A percentile compares a stretch with the other conserved stretches of the same genome.
Evolutionary conservation across 805 yeast genomes (phyloP).

Genomic region (Yarrowia sp.): DNA sequence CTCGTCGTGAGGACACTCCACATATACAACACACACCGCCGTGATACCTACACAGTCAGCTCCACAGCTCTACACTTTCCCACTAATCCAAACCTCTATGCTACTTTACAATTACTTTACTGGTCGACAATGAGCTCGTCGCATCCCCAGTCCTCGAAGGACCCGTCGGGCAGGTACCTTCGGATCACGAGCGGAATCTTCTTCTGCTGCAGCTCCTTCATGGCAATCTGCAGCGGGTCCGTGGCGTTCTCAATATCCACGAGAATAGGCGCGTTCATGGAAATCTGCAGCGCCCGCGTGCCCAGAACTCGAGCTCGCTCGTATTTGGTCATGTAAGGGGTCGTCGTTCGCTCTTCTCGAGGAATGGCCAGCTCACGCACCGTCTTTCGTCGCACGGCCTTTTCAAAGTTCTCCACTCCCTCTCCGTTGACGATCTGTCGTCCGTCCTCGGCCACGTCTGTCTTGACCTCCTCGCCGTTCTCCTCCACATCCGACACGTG

Average conservation of each 20-base stretch:
- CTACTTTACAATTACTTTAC: constrained; percentile 52
- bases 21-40: too few species aligned
- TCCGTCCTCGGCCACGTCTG: constrained; percentile 70
- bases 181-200: constrained; percentile 95
- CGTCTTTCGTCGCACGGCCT: constrained; percentile 62
- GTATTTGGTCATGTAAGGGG: constrained; percentile 99
- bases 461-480: constrained; percentile 53
- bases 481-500: constrained; percentile 79
- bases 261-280: constrained; percentile 97
- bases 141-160: constrained; percentile 98
- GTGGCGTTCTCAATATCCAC: constrained; percentile 99
- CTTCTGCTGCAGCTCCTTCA: constrained; percentile 93
- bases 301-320: constrained; percentile 98
- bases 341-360: constrained; percentile 85
- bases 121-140: constrained; percentile 94
- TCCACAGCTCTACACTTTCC: not conserved
- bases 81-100: constrained; percentile 9
- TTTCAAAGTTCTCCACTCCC: constrained; percentile 54
- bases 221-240: constrained; percentile 96
- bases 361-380: constrained; percentile 85
- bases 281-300: constrained; percentile 95
- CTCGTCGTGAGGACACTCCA: too few species aligned
- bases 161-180: constrained; percentile 95
- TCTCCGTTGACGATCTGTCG: constrained; percentile 71
- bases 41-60: too few species aligned